These are phyloP conservation scores for Amanita fuliginea DNA, from an alignment of 768 basidiomycete species.

Conservation along the genomic window DNA sequence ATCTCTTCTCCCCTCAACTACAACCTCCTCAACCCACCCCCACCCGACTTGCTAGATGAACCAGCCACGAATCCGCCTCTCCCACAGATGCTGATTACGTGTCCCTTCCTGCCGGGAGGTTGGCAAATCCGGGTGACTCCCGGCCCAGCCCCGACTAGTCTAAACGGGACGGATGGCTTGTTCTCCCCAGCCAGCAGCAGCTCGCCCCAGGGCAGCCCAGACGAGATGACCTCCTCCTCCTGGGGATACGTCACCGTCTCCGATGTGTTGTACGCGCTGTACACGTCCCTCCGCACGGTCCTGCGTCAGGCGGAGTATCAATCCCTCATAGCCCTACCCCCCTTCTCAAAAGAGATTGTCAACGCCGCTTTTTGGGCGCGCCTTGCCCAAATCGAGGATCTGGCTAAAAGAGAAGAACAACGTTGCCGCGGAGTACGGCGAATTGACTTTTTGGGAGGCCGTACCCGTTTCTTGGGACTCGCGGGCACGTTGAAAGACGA, in stretches of 20 bases:
- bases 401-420: constrained; percentile 24
- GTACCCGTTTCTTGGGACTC: constrained; percentile 36
- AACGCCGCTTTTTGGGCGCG: constrained; percentile 35
- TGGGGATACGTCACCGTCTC: constrained; percentile 27
- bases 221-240: not conserved
- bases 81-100: constrained; percentile 20
- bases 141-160: not conserved
- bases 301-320: constrained; percentile 36
- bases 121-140: constrained; percentile 25
- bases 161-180: not conserved
- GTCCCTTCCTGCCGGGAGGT: constrained; percentile 17
- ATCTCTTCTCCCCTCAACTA: constrained; percentile 23
- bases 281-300: constrained; percentile 33
- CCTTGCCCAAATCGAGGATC: constrained; percentile 21
- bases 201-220: constrained; percentile 12
- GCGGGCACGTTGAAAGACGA: constrained; percentile 30
- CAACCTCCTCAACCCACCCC: constrained; percentile 20
- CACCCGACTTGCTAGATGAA: constrained; percentile 24
- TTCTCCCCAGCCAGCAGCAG: not conserved
- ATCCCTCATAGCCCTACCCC: constrained; percentile 13
- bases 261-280: constrained; percentile 39
- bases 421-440: constrained; percentile 37
- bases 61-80: constrained; percentile 33
- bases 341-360: constrained; percentile 18
- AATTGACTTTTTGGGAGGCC: constrained; percentile 42